phyloP scores from a whole-genome alignment of 345 rosid genomes.

The Euphorbia lathyris region DNA sequence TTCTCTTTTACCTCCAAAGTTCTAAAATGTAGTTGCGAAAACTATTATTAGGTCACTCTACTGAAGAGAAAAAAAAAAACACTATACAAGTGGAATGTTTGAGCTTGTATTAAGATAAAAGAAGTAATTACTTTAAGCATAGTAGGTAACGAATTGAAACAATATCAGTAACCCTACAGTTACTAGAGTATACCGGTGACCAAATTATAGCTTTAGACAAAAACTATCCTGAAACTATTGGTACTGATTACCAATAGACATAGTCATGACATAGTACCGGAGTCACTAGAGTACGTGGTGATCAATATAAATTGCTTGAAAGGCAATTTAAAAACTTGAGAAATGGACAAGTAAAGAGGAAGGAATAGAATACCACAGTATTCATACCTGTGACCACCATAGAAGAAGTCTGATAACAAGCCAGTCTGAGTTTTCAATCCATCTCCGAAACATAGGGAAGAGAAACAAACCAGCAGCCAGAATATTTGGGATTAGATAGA shows the following conservation, averaged over 20 bases:
- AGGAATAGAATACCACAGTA: conserved; percentile 1
- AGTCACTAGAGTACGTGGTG: no score
- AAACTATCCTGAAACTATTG: no score
- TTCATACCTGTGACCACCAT: conserved; percentile 98
- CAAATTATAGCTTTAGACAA: no score
- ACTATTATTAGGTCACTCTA: not conserved
- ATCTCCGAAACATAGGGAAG: conserved; percentile 93
- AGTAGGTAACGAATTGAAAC: not conserved
- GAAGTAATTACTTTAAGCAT: not conserved
- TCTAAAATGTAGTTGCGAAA: not conserved
- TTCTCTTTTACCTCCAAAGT: not conserved
- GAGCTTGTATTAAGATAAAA: conserved; percentile 2
- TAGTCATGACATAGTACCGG: not conserved
- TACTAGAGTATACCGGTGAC: no score
- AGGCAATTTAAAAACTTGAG: not conserved
- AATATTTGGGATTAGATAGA: conserved; percentile 79
- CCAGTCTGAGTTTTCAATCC: conserved; percentile 99
- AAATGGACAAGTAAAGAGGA: conserved; percentile 2
- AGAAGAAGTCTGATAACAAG: conserved; percentile 73
- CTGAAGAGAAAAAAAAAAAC: not conserved
- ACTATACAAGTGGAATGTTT: not conserved
- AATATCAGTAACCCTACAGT: not conserved
- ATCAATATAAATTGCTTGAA: no score
- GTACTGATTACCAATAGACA: no score
- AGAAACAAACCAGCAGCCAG: conserved; percentile 76